Percentiles rank a stretch among this genome's conserved stretches.
Evolutionary conservation across 2,329 filamentous ascomycete genomes (phyloP).

Genomic region (Pseudocercospora musae): DNA sequence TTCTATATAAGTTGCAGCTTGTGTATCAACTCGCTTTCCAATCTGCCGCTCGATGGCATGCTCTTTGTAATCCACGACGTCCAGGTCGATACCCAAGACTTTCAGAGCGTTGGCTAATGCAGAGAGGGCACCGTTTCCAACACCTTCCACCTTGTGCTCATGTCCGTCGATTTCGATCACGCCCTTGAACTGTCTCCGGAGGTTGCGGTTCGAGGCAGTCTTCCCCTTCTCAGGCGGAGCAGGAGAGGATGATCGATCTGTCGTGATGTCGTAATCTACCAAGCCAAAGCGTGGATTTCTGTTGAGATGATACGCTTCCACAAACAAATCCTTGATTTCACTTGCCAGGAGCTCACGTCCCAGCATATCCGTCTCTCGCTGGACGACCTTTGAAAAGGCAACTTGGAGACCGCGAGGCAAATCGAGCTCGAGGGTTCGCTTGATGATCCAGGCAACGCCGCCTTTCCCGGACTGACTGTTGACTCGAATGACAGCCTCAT

Average conservation of each 20-base stretch:
- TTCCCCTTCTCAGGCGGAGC: conserved; percentile 61
- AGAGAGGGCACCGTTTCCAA: conserved; percentile 87
- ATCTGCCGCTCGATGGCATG: conserved; percentile 63
- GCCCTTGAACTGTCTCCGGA: conserved; percentile 79
- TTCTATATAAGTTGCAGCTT: conserved; percentile 94
- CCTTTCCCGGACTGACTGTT: conserved; percentile 96
- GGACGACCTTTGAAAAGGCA: conserved; percentile 84
- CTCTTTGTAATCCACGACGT: conserved; percentile 94
- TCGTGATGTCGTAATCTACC: conserved; percentile 85
- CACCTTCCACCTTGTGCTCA: conserved; percentile 74
- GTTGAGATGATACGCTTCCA: conserved; percentile 79
- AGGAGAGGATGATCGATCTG: conserved; percentile 75
- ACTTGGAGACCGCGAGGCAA: conserved; percentile 89
- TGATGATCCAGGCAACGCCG: conserved; percentile 90
- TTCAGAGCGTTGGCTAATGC: conserved; percentile 79
- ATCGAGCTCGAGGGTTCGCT: conserved; percentile 83
- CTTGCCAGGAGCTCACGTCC: conserved; percentile 78
- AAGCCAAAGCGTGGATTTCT: conserved; percentile 81
- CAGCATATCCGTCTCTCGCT: conserved; percentile 72
- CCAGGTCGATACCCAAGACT: conserved; percentile 76
- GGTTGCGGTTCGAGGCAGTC: conserved; percentile 66
- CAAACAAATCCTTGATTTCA: conserved; percentile 86
- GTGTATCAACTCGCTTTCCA: conserved; percentile 64
- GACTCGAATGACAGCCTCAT: conserved; percentile 96
- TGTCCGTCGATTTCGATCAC: conserved; percentile 76